Conservation (phyloP, 1,284 basidiomycete genomes). For the Cutaneotrichosporon curvatum region DNA sequence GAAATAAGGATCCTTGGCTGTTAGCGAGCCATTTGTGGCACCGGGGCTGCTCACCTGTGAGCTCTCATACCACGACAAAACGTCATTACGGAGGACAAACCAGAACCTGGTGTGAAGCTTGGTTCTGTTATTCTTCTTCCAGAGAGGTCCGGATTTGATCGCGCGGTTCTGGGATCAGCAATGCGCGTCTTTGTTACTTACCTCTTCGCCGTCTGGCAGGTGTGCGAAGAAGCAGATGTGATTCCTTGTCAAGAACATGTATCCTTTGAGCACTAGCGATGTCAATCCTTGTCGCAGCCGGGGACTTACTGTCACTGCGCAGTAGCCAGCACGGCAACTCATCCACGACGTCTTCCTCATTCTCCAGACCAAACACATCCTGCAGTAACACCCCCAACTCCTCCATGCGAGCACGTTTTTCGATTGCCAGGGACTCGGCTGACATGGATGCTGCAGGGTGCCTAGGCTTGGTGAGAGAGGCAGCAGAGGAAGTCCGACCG, state of each 20-base stretch:
- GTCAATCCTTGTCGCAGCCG: slow-evolving; percentile 1
- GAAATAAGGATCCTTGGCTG: slow-evolving; percentile 80
- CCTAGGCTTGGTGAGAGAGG: too few species aligned
- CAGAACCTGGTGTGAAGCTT: slow-evolving; percentile 87
- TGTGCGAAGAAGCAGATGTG: slow-evolving; percentile 97
- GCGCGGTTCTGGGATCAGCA: slow-evolving; percentile 71
- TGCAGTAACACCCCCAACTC: slow-evolving; percentile 72
- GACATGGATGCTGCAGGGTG: too few species aligned
- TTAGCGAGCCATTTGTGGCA: background rate
- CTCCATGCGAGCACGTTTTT: slow-evolving; percentile 49
- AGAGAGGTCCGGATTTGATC: slow-evolving; percentile 74
- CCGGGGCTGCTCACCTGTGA: slow-evolving; percentile 59
- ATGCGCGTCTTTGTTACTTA: slow-evolving; percentile 36
- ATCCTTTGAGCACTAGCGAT: slow-evolving; percentile 77
- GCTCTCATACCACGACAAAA: slow-evolving; percentile 90
- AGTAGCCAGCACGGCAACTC: slow-evolving; percentile 86
- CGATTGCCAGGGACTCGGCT: background rate
- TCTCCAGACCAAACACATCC: slow-evolving; percentile 73
- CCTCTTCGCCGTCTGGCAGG: slow-evolving; percentile 74
- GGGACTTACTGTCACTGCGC: slow-evolving; percentile 69
- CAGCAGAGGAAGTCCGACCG: too few species aligned
- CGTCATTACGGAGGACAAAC: slow-evolving; percentile 89
- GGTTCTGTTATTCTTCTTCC: slow-evolving; percentile 75
- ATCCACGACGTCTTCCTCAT: slow-evolving; percentile 74
- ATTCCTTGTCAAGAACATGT: slow-evolving; percentile 87